Conservation (phyloP, 2,329 filamentous ascomycete species). For the Neofusicoccum parvum region DNA sequence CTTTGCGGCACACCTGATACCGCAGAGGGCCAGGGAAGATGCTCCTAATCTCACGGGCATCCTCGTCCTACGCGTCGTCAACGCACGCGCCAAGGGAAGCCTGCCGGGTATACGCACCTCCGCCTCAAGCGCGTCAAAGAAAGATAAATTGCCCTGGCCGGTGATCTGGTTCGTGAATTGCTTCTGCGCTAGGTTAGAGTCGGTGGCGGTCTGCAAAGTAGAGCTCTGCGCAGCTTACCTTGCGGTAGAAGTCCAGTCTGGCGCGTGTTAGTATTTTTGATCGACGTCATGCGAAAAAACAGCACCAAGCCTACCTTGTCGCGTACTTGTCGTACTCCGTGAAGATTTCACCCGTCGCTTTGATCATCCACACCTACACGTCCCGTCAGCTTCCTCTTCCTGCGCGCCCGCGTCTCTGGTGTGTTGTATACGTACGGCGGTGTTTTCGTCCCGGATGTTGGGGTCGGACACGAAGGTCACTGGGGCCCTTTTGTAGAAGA, state of each 20-base stretch:
- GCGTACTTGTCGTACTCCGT: constrained; percentile 86
- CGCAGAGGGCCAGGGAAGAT: constrained; percentile 90
- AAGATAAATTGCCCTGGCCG: constrained; percentile 85
- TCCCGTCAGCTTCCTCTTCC: constrained; percentile 30
- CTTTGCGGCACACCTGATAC: constrained; percentile 83
- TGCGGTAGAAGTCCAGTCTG: constrained; percentile 91
- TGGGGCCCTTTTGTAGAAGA: constrained; percentile 94
- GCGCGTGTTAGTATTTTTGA: not conserved
- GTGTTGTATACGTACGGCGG: constrained; percentile 65
- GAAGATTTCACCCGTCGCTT: constrained; percentile 88
- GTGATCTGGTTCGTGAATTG: constrained; percentile 96
- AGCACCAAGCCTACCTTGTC: constrained; percentile 63
- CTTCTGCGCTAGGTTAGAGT: constrained; percentile 54
- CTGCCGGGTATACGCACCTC: constrained; percentile 62
- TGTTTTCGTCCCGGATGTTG: constrained; percentile 74
- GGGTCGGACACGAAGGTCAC: constrained; percentile 78
- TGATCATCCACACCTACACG: constrained; percentile 83
- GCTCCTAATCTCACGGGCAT: constrained; percentile 85
- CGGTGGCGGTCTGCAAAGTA: not conserved
- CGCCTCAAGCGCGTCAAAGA: constrained; percentile 89
- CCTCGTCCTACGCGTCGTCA: constrained; percentile 50
- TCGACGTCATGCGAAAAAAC: constrained; percentile 22
- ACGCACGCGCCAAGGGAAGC: constrained; percentile 4
- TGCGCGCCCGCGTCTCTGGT: constrained; percentile 7
- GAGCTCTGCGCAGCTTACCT: constrained; percentile 58